phyloP scores from a whole-genome alignment of 495 filamentous ascomycete species.

The Penicillium malachiteum region DNA sequence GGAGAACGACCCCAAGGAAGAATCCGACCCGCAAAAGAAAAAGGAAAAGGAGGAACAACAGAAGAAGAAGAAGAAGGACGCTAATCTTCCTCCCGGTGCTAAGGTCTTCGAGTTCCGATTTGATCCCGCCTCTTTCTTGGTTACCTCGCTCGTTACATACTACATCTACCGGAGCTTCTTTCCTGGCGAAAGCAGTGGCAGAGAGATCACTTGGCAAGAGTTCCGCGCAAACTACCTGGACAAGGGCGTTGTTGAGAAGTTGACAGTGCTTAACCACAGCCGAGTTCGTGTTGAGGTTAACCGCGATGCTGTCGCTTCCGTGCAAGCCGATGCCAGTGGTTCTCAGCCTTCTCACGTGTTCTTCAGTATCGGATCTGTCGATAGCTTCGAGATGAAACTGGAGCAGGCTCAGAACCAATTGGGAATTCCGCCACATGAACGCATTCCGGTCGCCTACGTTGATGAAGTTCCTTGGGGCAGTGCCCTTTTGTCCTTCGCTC shows the following conservation, averaged over 20 bases:
- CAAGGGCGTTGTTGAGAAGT: conserved; percentile 91
- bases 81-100: conserved; percentile 15
- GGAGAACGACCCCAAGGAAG: conserved; percentile 19
- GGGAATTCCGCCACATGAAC: conserved; percentile 74
- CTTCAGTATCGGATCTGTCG: conserved; percentile 93
- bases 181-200: conserved; percentile 59
- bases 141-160: conserved; percentile 60
- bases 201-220: conserved; percentile 97
- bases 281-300: conserved; percentile 81
- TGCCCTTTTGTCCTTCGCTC: conserved; percentile 73
- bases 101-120: conserved; percentile 51
- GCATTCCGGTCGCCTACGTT: conserved; percentile 89
- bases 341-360: conserved; percentile 72
- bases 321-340: conserved; percentile 77
- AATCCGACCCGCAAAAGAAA: conserved; percentile 13
- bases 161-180: conserved; percentile 59
- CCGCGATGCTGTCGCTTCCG: conserved; percentile 69
- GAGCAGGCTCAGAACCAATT: conserved; percentile 87
- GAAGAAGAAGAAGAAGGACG: conserved; percentile 25
- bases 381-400: conserved; percentile 83
- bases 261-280: conserved; percentile 73
- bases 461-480: conserved; percentile 66
- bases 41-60: conserved; percentile 34
- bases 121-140: conserved; percentile 55
- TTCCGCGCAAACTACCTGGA: conserved; percentile 89